These are phyloP conservation scores for Nitzschia putrida DNA, from an alignment of 108 stramenopile genomes.

Conservation along the genomic window DNA sequence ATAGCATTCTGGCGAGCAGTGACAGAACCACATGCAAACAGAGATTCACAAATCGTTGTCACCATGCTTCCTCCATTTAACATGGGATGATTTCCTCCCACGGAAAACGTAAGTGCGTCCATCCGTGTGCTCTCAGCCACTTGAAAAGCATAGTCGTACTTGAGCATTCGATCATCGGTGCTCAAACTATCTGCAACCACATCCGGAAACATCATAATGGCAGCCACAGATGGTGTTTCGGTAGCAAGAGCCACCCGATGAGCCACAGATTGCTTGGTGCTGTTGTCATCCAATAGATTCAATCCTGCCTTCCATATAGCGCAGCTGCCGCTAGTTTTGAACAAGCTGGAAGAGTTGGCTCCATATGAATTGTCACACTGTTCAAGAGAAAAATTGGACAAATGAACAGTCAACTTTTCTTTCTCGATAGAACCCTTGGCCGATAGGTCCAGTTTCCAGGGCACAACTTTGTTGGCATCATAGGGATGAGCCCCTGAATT, in stretches of 20 bases:
- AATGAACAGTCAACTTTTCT: conserved; percentile 65
- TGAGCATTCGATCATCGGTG: conserved; percentile 51
- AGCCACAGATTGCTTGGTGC: conserved; percentile 14
- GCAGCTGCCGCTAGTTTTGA: conserved; percentile 66
- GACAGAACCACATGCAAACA: conserved; percentile 79
- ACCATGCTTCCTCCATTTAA: conserved; percentile 82
- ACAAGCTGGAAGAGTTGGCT: conserved; percentile 45
- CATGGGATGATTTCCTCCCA: conserved; percentile 85
- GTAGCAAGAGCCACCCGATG: conserved; percentile 49
- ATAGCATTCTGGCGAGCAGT: conserved; percentile 76
- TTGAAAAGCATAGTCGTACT: conserved; percentile 85
- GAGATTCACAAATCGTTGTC: conserved; percentile 78
- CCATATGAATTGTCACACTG: conserved; percentile 48
- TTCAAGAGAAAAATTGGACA: conserved; percentile 51
- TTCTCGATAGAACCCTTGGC: conserved; percentile 63
- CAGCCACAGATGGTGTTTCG: conserved; percentile 70
- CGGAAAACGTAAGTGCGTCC: conserved; percentile 76
- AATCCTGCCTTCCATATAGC: conserved; percentile 59
- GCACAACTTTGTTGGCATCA: conserved; percentile 78
- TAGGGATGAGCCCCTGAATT: conserved; percentile 28
- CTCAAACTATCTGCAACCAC: conserved; percentile 42
- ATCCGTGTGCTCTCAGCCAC: conserved; percentile 70
- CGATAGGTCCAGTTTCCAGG: conserved; percentile 72
- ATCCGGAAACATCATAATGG: conserved; percentile 75
- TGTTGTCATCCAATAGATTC: not conserved